Evolutionary conservation across 2,329 filamentous ascomycete species (phyloP).

Genomic region (Penicillium paneum): DNA sequence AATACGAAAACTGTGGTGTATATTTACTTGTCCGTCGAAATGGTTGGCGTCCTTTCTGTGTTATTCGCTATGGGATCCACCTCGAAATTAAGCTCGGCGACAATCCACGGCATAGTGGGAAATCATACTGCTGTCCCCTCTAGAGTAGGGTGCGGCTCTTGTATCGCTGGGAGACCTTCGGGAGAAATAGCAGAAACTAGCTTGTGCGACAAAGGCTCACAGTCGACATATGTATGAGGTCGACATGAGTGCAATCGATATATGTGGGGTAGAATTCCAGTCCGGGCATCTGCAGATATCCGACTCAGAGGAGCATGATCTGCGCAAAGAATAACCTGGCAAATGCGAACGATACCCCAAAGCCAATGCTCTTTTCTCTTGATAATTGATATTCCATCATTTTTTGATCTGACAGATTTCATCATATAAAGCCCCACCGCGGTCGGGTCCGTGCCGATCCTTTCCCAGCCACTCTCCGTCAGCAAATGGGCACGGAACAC

Average conservation of each 20-base stretch:
- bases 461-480: slow-evolving; percentile 19
- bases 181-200: slow-evolving; percentile 13
- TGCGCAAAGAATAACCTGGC: slow-evolving; percentile 14
- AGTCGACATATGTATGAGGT: slow-evolving; percentile 6
- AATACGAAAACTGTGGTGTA: background rate
- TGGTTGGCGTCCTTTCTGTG: background rate
- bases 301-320: background rate
- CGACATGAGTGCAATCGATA: too few species aligned
- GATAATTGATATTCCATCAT: slow-evolving; percentile 11
- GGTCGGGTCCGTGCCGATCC: slow-evolving; percentile 16
- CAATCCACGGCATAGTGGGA: background rate
- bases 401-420: slow-evolving; percentile 18
- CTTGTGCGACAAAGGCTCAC: slow-evolving; percentile 2
- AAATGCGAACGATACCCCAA: slow-evolving; percentile 6
- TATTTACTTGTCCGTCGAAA: background rate
- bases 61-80: slow-evolving; percentile 5
- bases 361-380: slow-evolving; percentile 3
- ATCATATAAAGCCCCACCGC: slow-evolving; percentile 15
- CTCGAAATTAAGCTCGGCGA: slow-evolving; percentile 1
- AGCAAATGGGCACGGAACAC: slow-evolving; percentile 13
- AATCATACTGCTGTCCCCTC: slow-evolving; percentile 13
- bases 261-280: slow-evolving; percentile 8
- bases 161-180: slow-evolving; percentile 21
- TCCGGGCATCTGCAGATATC: slow-evolving; percentile 9
- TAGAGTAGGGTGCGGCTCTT: slow-evolving; percentile 18